A percentile compares a stretch with the other conserved stretches of the same genome.
phyloP scores from a whole-genome alignment of 106 monocot species.

The Phalaenopsis aphrodite region DNA sequence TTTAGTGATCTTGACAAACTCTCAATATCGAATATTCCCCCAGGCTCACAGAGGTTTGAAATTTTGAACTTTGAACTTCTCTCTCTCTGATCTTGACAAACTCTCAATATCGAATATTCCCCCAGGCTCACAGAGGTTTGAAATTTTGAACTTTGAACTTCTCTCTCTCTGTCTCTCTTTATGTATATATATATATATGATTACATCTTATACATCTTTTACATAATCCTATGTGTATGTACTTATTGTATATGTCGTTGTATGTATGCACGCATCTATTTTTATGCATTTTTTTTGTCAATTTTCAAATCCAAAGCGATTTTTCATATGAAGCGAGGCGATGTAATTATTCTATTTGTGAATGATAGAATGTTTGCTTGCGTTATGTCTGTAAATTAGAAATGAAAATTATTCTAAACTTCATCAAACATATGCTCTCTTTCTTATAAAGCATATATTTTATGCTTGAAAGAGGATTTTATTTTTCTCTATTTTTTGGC shows the following conservation, averaged over 20 bases:
- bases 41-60: conserved; percentile 55
- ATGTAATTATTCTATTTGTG: not conserved
- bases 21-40: conserved; percentile 75
- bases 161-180: not conserved
- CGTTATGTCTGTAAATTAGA: not conserved
- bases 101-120: conserved; percentile 86
- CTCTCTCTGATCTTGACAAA: conserved; percentile 84
- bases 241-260: not conserved
- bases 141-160: not conserved
- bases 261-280: not conserved
- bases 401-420: not conserved
- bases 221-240: not conserved
- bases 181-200: not conserved
- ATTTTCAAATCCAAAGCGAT: not conserved
- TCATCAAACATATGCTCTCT: not conserved
- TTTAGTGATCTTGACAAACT: conserved; percentile 86
- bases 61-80: not conserved
- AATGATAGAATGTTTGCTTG: not conserved
- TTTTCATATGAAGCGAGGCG: not conserved
- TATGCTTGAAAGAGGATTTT: not conserved
- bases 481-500: not conserved
- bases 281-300: not conserved
- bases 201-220: not conserved
- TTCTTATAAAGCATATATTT: not conserved
- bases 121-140: conserved; percentile 54